phyloP scores from a whole-genome alignment of 2,329 filamentous ascomycete species.

The Cyclaneusma minus region DNA sequence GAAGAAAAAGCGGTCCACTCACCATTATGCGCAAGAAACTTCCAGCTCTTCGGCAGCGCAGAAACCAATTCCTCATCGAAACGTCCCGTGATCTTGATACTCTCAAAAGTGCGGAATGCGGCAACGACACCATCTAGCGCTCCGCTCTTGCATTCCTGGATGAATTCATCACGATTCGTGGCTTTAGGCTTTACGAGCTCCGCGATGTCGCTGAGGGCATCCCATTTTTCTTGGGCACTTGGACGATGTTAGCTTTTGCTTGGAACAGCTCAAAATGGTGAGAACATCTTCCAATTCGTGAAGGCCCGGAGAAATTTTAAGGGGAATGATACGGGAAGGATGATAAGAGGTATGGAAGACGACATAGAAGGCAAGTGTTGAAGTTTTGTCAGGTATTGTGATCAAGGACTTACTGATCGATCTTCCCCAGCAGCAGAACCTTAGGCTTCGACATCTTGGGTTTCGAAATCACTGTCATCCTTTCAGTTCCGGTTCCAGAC shows the following conservation, averaged over 20 bases:
- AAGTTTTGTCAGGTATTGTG: constrained; percentile 2
- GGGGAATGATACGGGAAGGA: constrained; percentile 1
- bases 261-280: constrained; percentile 3
- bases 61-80: constrained; percentile 57
- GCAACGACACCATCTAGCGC: constrained; percentile 48
- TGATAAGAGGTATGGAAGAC: constrained; percentile 1
- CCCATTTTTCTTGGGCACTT: constrained; percentile 52
- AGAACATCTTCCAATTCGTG: not conserved
- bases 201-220: constrained; percentile 42
- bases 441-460: constrained; percentile 32
- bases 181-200: constrained; percentile 49
- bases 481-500: too few species aligned
- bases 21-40: constrained; percentile 47
- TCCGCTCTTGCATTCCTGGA: constrained; percentile 50
- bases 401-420: constrained; percentile 39
- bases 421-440: constrained; percentile 45
- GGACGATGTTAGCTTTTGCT: constrained; percentile 3
- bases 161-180: constrained; percentile 48
- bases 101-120: constrained; percentile 57
- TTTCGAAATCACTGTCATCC: too few species aligned
- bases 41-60: constrained; percentile 34
- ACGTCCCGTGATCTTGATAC: constrained; percentile 46
- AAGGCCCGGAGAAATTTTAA: too few species aligned
- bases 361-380: too few species aligned
- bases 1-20: too few species aligned